A percentile compares a stretch with the other conserved stretches of the same genome.
Conservation (phyloP, 169 alveolate species). For the Miamiensis avidus region DNA sequence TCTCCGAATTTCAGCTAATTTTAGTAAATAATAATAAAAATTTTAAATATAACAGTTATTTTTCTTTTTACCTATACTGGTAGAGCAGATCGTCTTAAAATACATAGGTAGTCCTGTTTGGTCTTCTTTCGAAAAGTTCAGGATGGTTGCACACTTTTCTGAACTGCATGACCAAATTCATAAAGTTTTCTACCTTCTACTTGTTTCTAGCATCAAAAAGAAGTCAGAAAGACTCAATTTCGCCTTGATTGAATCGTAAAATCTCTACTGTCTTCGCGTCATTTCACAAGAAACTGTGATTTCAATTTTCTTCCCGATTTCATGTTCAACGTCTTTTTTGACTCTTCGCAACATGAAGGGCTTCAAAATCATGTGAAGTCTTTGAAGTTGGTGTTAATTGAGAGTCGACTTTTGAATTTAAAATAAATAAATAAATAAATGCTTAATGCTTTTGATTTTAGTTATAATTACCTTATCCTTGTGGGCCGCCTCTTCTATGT, state of each 20-base stretch:
- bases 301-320: slow-evolving; percentile 96
- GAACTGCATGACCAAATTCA: slow-evolving; percentile 97
- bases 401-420: too few relatives aligned
- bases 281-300: slow-evolving; percentile 87
- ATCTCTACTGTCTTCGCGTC: slow-evolving; percentile 93
- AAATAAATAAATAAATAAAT: too few relatives aligned
- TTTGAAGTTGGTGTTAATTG: slow-evolving; percentile 78
- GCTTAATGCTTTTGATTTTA: too few relatives aligned
- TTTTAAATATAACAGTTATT: too few relatives aligned
- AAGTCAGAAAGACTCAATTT: slow-evolving; percentile 75
- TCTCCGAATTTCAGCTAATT: slow-evolving; percentile 14
- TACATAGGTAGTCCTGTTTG: slow-evolving; percentile 88
- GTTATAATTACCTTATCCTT: slow-evolving; percentile 64
- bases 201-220: slow-evolving; percentile 74
- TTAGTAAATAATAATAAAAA: too few relatives aligned
- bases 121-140: slow-evolving; percentile 93
- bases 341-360: slow-evolving; percentile 98
- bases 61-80: too few relatives aligned
- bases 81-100: slow-evolving; percentile 43
- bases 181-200: slow-evolving; percentile 91
- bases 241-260: slow-evolving; percentile 90
- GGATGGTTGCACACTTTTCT: slow-evolving; percentile 99
- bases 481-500: slow-evolving; percentile 83
- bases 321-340: slow-evolving; percentile 97
- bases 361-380: slow-evolving; percentile 95